Evolutionary conservation across 768 basidiomycete genomes (phyloP), one percentile per base, ranked within the genome.

Genomic region (Exidia glandulosa): DNA sequence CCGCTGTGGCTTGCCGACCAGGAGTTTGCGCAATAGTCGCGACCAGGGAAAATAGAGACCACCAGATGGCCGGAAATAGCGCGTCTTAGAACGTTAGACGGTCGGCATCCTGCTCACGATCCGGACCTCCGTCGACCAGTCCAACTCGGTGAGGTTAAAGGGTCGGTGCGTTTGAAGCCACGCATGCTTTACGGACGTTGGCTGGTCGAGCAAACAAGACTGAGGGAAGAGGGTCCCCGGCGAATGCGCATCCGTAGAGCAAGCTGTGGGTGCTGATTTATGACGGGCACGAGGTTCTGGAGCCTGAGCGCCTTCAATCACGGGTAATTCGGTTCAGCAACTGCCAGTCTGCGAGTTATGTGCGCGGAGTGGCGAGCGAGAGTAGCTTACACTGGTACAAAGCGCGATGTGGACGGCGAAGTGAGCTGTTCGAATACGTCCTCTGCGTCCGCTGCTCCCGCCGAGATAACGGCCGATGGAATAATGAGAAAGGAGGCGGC

Each of bases 91-190:
- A 71, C 3, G 94, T 63, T 98, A 98, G 63, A 97, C 96, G 59
- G 63, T 88, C 87, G 57, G 83, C 85, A 61, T 98, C 96, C 64
- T 97, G 92, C 81, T 85, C 3, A 88, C 88, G 37, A 97, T 79
- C 85, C 91, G 90, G 1, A 99, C 71, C 68, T 90, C 85, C 0
- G 88, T 83, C 2, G 88, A 90, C 88, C 94, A 99, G 62, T 96
- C 94, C 36, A 92, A 70, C 55, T 98, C 95, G 0, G 94, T 97
- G 55, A 98, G 71, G 72, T 98, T 95, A 64, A 98, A 87, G 0
- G 94, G 88, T 91, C 97, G 91, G 2, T 97, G 76, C 1, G 94
- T 80, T 66, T 94, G 93, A n/a, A 98, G 74, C 66, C 90, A 92
- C 9, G 93, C 86, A 66, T 87, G 88, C 16, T 95, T 81, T 1